Conservation (phyloP, 208 protist species). For the Blechomonas ayalai region DNA sequence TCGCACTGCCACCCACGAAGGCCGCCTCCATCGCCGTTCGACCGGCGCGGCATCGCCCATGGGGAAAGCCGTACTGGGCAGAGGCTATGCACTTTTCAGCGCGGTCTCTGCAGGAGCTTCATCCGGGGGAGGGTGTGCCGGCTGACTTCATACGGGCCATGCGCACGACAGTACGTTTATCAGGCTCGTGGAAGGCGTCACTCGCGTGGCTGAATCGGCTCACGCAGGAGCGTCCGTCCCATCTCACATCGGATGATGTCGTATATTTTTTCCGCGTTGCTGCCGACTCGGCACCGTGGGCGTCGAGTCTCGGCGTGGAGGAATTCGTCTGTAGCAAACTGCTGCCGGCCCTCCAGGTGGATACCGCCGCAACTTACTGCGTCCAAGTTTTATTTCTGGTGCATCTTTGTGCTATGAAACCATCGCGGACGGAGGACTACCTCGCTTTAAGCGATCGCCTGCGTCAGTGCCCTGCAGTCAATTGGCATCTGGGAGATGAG, state of each 20-base stretch:
- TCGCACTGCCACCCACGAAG: background rate
- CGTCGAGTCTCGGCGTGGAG: constrained; percentile 14
- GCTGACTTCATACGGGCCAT: constrained; percentile 8
- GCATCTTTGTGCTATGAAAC: constrained; percentile 46
- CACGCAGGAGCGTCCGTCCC: background rate
- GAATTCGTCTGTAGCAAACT: constrained; percentile 23
- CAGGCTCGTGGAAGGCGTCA: constrained; percentile 17
- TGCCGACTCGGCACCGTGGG: constrained; percentile 31
- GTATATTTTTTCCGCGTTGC: constrained; percentile 29
- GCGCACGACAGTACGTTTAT: constrained; percentile 8
- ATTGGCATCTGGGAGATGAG: background rate
- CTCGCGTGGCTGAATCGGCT: constrained; percentile 12
- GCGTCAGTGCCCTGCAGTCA: background rate
- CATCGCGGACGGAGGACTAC: constrained; percentile 30
- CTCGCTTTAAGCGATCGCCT: background rate
- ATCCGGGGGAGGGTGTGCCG: constrained; percentile 6
- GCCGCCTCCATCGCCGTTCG: background rate
- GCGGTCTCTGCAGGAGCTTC: constrained; percentile 1
- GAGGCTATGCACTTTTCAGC: constrained; percentile 12
- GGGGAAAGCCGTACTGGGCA: constrained; percentile 8
- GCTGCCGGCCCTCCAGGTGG: constrained; percentile 15
- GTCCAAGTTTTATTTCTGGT: constrained; percentile 29
- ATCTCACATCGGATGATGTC: constrained; percentile 10
- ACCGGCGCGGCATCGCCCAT: background rate
- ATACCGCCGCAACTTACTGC: constrained; percentile 15